phyloP scores from a whole-genome alignment of 2,329 filamentous ascomycete genomes.

The Beauveria caledonica region DNA sequence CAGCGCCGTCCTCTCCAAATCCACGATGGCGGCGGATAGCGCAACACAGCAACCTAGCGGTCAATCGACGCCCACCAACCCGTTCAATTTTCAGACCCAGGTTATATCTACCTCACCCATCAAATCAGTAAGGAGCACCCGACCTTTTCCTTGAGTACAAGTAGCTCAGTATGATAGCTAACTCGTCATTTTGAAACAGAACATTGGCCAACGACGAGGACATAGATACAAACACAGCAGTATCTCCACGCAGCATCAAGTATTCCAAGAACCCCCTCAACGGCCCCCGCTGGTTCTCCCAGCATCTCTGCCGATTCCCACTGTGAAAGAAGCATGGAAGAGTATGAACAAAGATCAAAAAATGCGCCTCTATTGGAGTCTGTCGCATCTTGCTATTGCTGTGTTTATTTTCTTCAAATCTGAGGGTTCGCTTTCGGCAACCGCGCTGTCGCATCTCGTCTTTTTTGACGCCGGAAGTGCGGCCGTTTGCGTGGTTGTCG shows the following conservation, averaged over 20 bases:
- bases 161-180: neutral
- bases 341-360: slow-evolving; percentile 89
- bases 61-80: slow-evolving; percentile 44
- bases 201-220: slow-evolving; percentile 82
- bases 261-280: slow-evolving; percentile 86
- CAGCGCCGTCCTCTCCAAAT: slow-evolving; percentile 9
- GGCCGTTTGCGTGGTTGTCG: slow-evolving; percentile 82
- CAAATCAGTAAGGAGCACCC: slow-evolving; percentile 55
- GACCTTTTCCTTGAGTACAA: neutral
- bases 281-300: slow-evolving; percentile 82
- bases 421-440: slow-evolving; percentile 80
- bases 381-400: slow-evolving; percentile 78
- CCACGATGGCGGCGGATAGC: slow-evolving; percentile 20
- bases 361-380: slow-evolving; percentile 76
- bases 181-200: slow-evolving; percentile 39
- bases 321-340: slow-evolving; percentile 74
- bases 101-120: slow-evolving; percentile 66
- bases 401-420: slow-evolving; percentile 79
- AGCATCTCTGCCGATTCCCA: slow-evolving; percentile 86
- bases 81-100: slow-evolving; percentile 92
- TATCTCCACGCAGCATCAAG: slow-evolving; percentile 80
- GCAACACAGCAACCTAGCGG: slow-evolving; percentile 12
- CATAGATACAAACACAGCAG: slow-evolving; percentile 98
- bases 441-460: slow-evolving; percentile 83
- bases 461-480: slow-evolving; percentile 94